Base-by-base conservation (phyloP, 2,329 filamentous ascomycete genomes). In the Penicillium sp. region DNA sequence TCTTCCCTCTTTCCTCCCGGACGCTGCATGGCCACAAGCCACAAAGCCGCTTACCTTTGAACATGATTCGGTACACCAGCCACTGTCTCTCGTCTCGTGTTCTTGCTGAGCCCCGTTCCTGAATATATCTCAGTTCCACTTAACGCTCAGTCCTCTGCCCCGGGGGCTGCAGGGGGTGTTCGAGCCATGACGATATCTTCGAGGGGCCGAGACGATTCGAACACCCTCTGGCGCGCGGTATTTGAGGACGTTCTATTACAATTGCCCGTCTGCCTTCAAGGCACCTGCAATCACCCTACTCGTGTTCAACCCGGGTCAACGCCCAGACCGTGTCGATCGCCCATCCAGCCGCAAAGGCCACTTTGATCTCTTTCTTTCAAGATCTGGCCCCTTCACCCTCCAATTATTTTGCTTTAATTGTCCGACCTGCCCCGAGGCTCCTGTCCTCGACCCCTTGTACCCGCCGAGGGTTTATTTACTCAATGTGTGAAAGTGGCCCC, bases 11-110 rank as follows among this genome's bases (percentile, higher is more conserved):
- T 27, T 41, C 11, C 14, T 5, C 9, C 8, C 22, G 13, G 4
- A 13, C 20, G 11, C 38, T 46, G 45, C 57, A 47, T 25, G 47
- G 57, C 55, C 59, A 38, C 59, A 55, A 22, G 51, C 56, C 55
- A 54, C 59, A 38, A 36, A 38, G 18, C 43, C 28, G 20, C 48
- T 49, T 46, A 57, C 25, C 25, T 18, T 18, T 2, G 16, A 33
- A 38, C 16, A 3, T 53, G 51, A 57, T 60, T 62, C 46, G 57
- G 38, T 31, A 28, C 51, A 54, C 58, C 28, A 60, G 58, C 57
- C 53, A 61, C 52, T 45, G 16, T 41, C 27, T 41, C 14, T 40
- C 20, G 10, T 42, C 35, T 33, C n/a, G 30, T 25, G 30, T 38
- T 4, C 14, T 42, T 44, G 31, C 31, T 49, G 46, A 49, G 31